Base-by-base conservation (phyloP, 805 yeast genomes). In the Metschnikowia aberdeeniae region DNA sequence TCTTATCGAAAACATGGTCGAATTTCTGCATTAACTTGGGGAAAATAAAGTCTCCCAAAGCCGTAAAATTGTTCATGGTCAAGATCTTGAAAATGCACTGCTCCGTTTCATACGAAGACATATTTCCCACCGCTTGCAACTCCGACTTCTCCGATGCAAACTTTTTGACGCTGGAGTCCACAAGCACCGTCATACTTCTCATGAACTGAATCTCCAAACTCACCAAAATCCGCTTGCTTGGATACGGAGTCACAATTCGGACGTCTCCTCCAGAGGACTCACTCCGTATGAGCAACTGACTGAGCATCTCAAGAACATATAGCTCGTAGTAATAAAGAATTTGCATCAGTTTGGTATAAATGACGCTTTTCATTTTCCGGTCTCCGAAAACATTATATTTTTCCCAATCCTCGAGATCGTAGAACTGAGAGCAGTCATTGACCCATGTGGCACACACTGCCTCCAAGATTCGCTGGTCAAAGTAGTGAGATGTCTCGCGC, bases 131-230 rank as follows among this genome's bases (percentile, higher is more conserved):
- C 14, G 62, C 51, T n/a, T 39, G 36, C 12, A 42, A 19, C 12
- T 38, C 33, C 1, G 51, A 26, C 30, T 55, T 52, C 30, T 55
- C 57, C 3, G 46, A 46, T 11, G 59, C 61, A 47, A 67, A 71
- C 45, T 57, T 62, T 49, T 71, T 71, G 66, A 71, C 66, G 13
- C 68, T 59, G 1, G 75, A 68, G 40, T 71, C 75, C 34, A 69
- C 57, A 9, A 70, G 53, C 9, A 69, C 66, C 38, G 67, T 69
- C 54, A 71, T 59, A 52, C 72, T 64, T 52, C 76, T 55, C 70
- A 71, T 67, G 47, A 71, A 71, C 49, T 71, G 76, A 37, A 71
- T 69, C 55, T 71, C 76, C 45, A 71, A 58, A 45, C 72, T 66
- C 1, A 71, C 70, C 41, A 71, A 54, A 32, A 61, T 59, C 37